Base-by-base conservation (phyloP, 2,329 filamentous ascomycete species). In the Claviceps fusiformis region DNA sequence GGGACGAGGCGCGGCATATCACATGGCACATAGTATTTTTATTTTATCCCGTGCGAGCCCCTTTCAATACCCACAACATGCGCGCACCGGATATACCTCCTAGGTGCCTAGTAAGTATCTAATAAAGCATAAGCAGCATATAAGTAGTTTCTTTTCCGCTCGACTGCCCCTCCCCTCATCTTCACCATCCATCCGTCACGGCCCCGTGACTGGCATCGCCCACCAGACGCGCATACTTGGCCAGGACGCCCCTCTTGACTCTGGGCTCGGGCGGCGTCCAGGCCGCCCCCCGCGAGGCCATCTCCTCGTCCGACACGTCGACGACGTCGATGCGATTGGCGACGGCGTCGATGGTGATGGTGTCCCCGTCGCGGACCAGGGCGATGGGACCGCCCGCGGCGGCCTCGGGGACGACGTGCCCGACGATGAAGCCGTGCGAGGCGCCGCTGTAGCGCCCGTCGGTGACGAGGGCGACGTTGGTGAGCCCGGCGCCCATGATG, bases 191-290 rank as follows among this genome's bases (percentile, higher is more conserved):
- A 58, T 95, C 91, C 44, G 91, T 95, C 71, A 95, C 86, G 9
- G 90, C 90, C 5, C 92, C 92, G 64, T 92, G 87, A 67, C 86
- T 92, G 11, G 92, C 92, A 79, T 96, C 91, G 1, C 90, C 87
- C 0, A 97, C 92, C 64, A 96, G 70, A 47, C 80, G 74, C 7
- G 87, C 87, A 73, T 97, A 97, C 76, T 97, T 97, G 5, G 89
- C 91, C 73, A 97, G 66, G 45, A 86, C 85, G 44, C 92, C 92
- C 55, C 92, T 81, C 62, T 85, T 90, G 10, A 95, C 88, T 58
- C 80, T 78, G 64, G 82, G 81, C 64, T 73, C 76, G 0, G 89
- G 90, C 37, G 82, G 73, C 65, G 77, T 85, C 89, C 89, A 95
- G 58, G 72, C 74, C 55, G 73, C 75, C 65, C 82, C 70, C 58